A percentile compares a stretch with the other conserved stretches of the same genome.
phyloP scores from a whole-genome alignment of 768 basidiomycete genomes.

The Rhodotorula kratochvilovae region DNA sequence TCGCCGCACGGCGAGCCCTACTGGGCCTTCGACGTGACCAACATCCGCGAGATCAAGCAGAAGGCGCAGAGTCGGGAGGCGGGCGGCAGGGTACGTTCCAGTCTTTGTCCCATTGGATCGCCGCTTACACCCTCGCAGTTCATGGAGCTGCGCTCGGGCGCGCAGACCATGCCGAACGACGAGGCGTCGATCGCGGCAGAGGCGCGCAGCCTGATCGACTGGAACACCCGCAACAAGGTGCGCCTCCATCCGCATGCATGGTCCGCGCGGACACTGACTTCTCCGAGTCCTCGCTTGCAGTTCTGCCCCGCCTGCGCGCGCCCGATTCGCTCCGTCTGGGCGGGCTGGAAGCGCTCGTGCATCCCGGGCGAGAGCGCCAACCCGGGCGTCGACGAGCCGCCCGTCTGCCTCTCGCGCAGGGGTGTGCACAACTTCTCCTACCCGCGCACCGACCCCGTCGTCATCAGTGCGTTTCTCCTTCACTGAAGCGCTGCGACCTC shows the following conservation, averaged over 20 bases:
- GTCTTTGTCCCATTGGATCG: fast-evolving
- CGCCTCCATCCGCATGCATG: conserved; percentile 23
- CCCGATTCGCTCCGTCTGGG: conserved; percentile 79
- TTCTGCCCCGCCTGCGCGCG: conserved; percentile 87
- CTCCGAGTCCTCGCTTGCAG: neutral
- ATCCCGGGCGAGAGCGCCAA: conserved; percentile 48
- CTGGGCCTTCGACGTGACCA: conserved; percentile 72
- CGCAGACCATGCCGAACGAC: conserved; percentile 57
- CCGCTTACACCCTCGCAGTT: conserved; percentile 49
- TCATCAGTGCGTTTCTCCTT: conserved; percentile 60
- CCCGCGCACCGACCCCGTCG: conserved; percentile 71
- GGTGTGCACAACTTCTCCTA: conserved; percentile 74
- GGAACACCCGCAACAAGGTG: conserved; percentile 86
- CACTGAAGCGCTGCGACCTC: no score
- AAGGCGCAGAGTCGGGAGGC: conserved; percentile 44
- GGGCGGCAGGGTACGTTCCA: conserved; percentile 17
- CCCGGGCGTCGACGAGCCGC: conserved; percentile 2
- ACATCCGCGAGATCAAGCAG: conserved; percentile 43
- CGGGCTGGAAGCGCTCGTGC: conserved; percentile 90
- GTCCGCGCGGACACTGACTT: neutral
- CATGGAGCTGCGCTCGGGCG: conserved; percentile 63
- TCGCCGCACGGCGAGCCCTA: conserved; percentile 66
- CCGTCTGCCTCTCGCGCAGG: conserved; percentile 53
- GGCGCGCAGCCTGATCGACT: conserved; percentile 78
- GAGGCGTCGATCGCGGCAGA: conserved; percentile 71